Evolutionary conservation across 2,329 filamentous ascomycete species (phyloP), one percentile per base, ranked within the genome.

Genomic region (Hypoxylon sp.): DNA sequence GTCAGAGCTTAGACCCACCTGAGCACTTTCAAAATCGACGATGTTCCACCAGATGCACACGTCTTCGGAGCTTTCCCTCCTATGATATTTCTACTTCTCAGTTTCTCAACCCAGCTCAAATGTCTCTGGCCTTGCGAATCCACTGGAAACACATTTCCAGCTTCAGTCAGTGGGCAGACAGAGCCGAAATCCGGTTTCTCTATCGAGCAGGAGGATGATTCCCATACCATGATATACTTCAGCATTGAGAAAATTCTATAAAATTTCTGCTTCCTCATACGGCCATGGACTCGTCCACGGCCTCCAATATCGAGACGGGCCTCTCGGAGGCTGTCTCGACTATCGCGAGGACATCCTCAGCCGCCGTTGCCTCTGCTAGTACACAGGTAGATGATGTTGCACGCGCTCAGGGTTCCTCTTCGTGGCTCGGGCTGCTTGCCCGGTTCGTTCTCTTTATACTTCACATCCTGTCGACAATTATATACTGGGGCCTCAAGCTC

Each of bases 401-500:
- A 11, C 71, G 70, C 14, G 59, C 63, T 14, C 70, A 76, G 24
- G 70, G 71, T 42, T 72, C 75, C 3, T 82, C 80, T 14, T 85
- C 87, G 47, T 90, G 88, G 88, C 81, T 90, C 50, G 86, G 87
- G 22, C 77, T 88, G 57, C 78, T 90, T 60, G 87, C 84, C 19
- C 83, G 84, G 77, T 74, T 89, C 70, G 81, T 88, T n/a, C 78
- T 90, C 65, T 83, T 82, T 69, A 75, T 86, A 44, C 79, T 91
- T 63, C 87, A 88, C 59, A 75, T 88, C 44, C 78, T 87, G 46
- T 88, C 89, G 17, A 85, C 83, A 19, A 80, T 90, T 33, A 76
- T 91, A 46, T 97, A 96, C 82, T 97, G 92, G 90, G 81, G 90
- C 60, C 89, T 97, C 73, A 93, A 92, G 68, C 92, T 97, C 76